Percentiles rank a stretch among this genome's conserved stretches.
These are phyloP conservation scores for Heimioporus sp. DNA, from an alignment of 768 basidiomycete species.

Conservation along the genomic window DNA sequence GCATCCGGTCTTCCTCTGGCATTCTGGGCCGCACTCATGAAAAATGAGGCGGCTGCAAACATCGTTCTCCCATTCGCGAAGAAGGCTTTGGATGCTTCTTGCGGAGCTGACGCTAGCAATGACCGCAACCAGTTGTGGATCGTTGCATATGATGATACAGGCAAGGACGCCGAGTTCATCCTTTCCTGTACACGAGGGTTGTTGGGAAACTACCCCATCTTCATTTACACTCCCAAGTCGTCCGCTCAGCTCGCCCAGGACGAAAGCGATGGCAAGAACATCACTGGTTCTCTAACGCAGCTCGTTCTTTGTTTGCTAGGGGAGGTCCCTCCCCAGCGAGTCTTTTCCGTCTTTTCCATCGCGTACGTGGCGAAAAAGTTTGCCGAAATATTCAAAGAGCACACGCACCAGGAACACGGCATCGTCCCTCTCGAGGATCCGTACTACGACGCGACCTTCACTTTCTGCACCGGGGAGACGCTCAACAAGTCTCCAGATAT, in stretches of 20 bases:
- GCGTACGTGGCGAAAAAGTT: conserved; percentile 47
- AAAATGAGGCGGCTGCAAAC: conserved; percentile 36
- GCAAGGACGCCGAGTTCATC: conserved; percentile 36
- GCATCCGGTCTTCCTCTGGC: conserved; percentile 16
- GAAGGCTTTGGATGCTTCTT: conserved; percentile 19
- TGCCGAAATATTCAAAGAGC: conserved; percentile 44
- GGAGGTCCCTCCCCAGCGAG: conserved; percentile 37
- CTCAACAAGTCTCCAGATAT: conserved; percentile 21
- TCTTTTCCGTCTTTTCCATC: conserved; percentile 68
- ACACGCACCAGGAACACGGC: conserved; percentile 1
- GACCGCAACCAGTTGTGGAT: conserved; percentile 31
- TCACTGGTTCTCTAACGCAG: conserved; percentile 39
- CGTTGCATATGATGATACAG: conserved; percentile 16
- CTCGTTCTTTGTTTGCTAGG: conserved; percentile 41
- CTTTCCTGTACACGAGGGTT: conserved; percentile 56
- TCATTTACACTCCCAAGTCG: conserved; percentile 52
- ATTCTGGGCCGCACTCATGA: conserved; percentile 31
- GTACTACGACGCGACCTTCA: conserved; percentile 63
- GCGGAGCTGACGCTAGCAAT: neutral
- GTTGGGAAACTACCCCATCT: conserved; percentile 63
- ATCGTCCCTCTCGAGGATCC: conserved; percentile 34
- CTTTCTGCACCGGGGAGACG: conserved; percentile 50
- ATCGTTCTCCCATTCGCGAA: conserved; percentile 40
- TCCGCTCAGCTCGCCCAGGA: conserved; percentile 33
- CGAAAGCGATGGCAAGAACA: conserved; percentile 16